A percentile compares a stretch with the other conserved stretches of the same genome.
These are phyloP conservation scores for Lactarius trivialis DNA, from an alignment of 768 basidiomycete genomes.

Conservation along the genomic window DNA sequence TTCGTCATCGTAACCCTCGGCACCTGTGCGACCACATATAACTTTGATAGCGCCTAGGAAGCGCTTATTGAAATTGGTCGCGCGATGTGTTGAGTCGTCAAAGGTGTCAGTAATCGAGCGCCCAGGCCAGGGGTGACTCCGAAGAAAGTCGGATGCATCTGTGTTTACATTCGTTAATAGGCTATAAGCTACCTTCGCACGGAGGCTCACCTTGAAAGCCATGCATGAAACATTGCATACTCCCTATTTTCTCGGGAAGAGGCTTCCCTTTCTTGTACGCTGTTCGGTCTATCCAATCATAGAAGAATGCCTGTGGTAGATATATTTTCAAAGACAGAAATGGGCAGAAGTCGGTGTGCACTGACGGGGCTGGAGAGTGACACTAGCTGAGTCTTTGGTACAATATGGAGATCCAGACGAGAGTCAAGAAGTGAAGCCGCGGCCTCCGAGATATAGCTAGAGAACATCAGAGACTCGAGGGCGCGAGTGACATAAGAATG, in stretches of 20 bases:
- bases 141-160: slow-evolving; percentile 86
- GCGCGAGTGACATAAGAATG: neutral
- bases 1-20: slow-evolving; percentile 56
- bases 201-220: slow-evolving; percentile 59
- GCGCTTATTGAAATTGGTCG: slow-evolving; percentile 60
- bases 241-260: slow-evolving; percentile 83
- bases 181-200: neutral
- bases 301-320: slow-evolving; percentile 69
- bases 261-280: slow-evolving; percentile 78
- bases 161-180: neutral
- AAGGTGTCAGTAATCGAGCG: slow-evolving; percentile 79
- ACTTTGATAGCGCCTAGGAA: slow-evolving; percentile 63
- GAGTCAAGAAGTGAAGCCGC: slow-evolving; percentile 80
- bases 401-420: slow-evolving; percentile 68
- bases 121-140: slow-evolving; percentile 84
- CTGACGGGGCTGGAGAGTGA: slow-evolving; percentile 65
- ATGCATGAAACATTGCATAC: slow-evolving; percentile 83
- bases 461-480: slow-evolving; percentile 3
- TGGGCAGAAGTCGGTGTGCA: neutral
- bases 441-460: slow-evolving; percentile 82
- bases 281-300: slow-evolving; percentile 83
- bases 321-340: neutral
- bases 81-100: slow-evolving; percentile 75
- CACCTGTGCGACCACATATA: slow-evolving; percentile 80
- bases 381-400: slow-evolving; percentile 80